Conservation (phyloP, 1,284 basidiomycete species). For the Anthracocystis walkeri region DNA sequence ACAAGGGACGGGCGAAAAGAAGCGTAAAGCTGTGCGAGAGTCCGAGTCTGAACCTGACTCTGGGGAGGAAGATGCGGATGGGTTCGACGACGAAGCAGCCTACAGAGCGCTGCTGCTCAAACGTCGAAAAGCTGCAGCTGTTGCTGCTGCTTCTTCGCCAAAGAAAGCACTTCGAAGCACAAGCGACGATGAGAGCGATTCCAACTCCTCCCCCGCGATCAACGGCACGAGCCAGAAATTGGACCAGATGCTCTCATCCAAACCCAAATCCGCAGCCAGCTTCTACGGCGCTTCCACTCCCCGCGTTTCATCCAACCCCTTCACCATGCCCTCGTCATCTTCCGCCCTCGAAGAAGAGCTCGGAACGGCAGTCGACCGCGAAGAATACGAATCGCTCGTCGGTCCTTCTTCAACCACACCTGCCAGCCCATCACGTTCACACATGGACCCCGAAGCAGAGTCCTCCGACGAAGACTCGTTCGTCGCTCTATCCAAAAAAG, state of each 20-base stretch:
- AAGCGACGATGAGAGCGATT: conserved; percentile 16
- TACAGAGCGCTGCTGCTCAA: conserved; percentile 23
- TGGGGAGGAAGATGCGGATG: conserved; percentile 5
- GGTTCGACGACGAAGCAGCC: conserved; percentile 22
- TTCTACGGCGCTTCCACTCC: conserved; percentile 31
- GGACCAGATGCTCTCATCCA: conserved; percentile 34
- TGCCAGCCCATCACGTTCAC: not conserved
- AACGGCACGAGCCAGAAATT: conserved; percentile 19
- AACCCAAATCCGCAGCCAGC: conserved; percentile 42
- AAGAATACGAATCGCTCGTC: conserved; percentile 50
- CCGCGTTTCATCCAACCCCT: conserved; percentile 18
- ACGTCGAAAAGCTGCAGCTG: conserved; percentile 16
- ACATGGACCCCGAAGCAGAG: conserved; percentile 18
- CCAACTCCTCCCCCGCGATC: conserved; percentile 3
- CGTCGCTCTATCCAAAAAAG: conserved; percentile 31
- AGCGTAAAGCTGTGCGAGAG: conserved; percentile 21
- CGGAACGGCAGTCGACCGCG: conserved; percentile 33
- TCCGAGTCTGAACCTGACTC: conserved; percentile 9
- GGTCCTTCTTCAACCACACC: not conserved
- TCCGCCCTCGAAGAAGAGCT: conserved; percentile 30
- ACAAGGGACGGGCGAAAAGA: conserved; percentile 9
- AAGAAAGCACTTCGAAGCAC: not conserved
- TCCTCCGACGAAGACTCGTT: conserved; percentile 15
- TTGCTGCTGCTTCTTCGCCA: not conserved
- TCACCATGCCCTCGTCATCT: conserved; percentile 13